These are phyloP conservation scores for Moesziomyces sp. DNA, from an alignment of 1,284 basidiomycete species.

Conservation along the genomic window DNA sequence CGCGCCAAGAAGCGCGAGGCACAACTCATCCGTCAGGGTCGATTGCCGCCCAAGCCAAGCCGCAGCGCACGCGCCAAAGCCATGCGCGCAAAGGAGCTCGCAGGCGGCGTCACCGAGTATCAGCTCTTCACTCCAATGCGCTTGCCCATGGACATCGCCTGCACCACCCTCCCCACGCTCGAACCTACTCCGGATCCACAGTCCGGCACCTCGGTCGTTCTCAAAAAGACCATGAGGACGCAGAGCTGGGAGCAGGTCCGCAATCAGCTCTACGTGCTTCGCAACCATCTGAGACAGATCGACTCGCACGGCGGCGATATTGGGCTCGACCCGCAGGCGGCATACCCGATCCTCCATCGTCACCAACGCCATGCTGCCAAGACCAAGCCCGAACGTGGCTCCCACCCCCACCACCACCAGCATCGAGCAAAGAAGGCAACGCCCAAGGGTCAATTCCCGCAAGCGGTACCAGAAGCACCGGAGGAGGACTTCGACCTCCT, in stretches of 20 bases:
- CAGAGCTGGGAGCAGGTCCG: slow-evolving; percentile 48
- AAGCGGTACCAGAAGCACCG: slow-evolving; percentile 13
- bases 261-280: slow-evolving; percentile 56
- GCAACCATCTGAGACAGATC: slow-evolving; percentile 56
- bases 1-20: slow-evolving; percentile 48
- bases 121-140: slow-evolving; percentile 62
- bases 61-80: slow-evolving; percentile 63
- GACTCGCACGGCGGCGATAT: slow-evolving; percentile 61
- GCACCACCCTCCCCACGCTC: slow-evolving; percentile 26
- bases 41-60: slow-evolving; percentile 55
- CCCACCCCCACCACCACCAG: background rate
- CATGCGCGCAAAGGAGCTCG: slow-evolving; percentile 53
- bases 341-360: slow-evolving; percentile 20
- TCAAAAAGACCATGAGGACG: slow-evolving; percentile 38
- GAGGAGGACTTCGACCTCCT: slow-evolving; percentile 39
- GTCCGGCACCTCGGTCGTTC: slow-evolving; percentile 21
- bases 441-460: slow-evolving; percentile 11
- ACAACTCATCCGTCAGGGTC: slow-evolving; percentile 41
- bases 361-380: slow-evolving; percentile 24
- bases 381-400: slow-evolving; percentile 12
- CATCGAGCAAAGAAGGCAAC: slow-evolving; percentile 16
- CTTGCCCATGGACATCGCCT: slow-evolving; percentile 46
- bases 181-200: slow-evolving; percentile 30
- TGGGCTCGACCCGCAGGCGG: slow-evolving; percentile 39
- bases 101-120: slow-evolving; percentile 65